Conservation (phyloP, 495 filamentous ascomycete genomes). For the Aspergillus taichungensis region DNA sequence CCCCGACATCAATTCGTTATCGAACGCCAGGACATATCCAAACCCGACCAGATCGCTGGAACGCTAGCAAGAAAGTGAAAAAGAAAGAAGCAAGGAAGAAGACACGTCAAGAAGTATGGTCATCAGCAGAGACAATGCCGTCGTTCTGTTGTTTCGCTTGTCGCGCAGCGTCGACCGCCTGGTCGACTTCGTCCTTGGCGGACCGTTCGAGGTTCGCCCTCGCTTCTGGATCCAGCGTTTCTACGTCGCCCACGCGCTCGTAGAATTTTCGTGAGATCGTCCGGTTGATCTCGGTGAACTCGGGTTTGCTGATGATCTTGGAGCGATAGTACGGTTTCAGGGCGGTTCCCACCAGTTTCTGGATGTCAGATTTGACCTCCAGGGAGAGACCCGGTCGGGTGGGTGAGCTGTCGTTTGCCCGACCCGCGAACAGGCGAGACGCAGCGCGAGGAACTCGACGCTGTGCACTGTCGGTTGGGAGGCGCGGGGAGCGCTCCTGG, state of each 20-base stretch:
- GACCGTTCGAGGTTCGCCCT: slow-evolving; percentile 57
- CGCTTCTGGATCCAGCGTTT: slow-evolving; percentile 46
- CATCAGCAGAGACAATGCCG: slow-evolving; percentile 11
- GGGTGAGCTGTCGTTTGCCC: slow-evolving; percentile 49
- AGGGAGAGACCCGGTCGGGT: slow-evolving; percentile 49
- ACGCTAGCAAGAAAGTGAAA: not conserved
- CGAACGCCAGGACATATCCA: slow-evolving; percentile 5
- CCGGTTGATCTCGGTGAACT: slow-evolving; percentile 83
- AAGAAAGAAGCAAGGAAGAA: slow-evolving; percentile 6
- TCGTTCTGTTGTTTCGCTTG: slow-evolving; percentile 14
- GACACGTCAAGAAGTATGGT: slow-evolving; percentile 12
- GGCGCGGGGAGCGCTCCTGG: slow-evolving; percentile 8
- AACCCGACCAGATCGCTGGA: not conserved
- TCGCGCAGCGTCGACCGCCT: slow-evolving; percentile 41
- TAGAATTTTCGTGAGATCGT: slow-evolving; percentile 79
- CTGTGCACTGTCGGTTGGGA: slow-evolving; percentile 10
- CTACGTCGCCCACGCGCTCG: slow-evolving; percentile 58
- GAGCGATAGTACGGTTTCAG: slow-evolving; percentile 67
- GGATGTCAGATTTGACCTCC: slow-evolving; percentile 71
- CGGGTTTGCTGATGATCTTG: slow-evolving; percentile 63
- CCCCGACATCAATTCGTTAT: slow-evolving; percentile 3
- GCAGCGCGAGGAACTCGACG: slow-evolving; percentile 30
- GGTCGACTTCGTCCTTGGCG: slow-evolving; percentile 65
- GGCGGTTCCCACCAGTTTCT: slow-evolving; percentile 66
- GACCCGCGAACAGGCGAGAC: slow-evolving; percentile 16